Conservation (phyloP, 2,329 filamentous ascomycete species). For the Trichoderma gracile region DNA sequence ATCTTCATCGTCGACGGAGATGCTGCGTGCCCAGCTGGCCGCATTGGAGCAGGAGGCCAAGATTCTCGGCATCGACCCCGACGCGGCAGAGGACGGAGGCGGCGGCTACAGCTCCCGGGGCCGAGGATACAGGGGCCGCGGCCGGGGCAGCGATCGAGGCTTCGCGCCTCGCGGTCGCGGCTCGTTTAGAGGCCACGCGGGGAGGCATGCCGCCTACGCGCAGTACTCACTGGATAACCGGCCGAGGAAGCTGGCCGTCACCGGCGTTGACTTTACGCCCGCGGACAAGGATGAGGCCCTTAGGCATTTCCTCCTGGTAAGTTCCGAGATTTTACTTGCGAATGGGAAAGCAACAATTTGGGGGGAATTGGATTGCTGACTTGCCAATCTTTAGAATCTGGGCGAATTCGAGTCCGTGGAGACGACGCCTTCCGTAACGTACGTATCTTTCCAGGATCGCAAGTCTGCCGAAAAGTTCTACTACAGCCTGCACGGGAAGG, state of each 20-base stretch:
- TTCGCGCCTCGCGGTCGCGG: conserved; percentile 43
- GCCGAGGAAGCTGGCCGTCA: conserved; percentile 66
- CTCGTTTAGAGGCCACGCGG: conserved; percentile 45
- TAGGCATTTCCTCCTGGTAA: conserved; percentile 69
- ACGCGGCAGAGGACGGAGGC: conserved; percentile 49
- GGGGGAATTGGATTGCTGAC: background rate
- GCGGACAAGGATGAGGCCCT: conserved; percentile 67
- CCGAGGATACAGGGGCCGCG: conserved; percentile 44
- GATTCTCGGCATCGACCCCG: conserved; percentile 66
- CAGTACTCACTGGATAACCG: conserved; percentile 74
- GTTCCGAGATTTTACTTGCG: too few species aligned
- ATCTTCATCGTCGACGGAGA: conserved; percentile 51
- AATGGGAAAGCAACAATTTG: too few species aligned
- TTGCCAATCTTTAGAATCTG: conserved; percentile 48
- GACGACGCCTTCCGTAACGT: conserved; percentile 47
- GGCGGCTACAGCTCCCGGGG: conserved; percentile 36
- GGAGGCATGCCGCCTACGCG: conserved; percentile 57
- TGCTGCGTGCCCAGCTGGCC: conserved; percentile 69
- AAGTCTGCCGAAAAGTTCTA: conserved; percentile 71
- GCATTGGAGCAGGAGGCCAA: conserved; percentile 73
- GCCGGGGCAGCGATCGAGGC: conserved; percentile 37
- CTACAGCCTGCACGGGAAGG: conserved; percentile 56
- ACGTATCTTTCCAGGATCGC: conserved; percentile 66
- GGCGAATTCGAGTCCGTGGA: conserved; percentile 64
- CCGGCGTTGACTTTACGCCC: conserved; percentile 63